Conservation (phyloP, 441 rosid genomes). For the Capsella rubella region DNA sequence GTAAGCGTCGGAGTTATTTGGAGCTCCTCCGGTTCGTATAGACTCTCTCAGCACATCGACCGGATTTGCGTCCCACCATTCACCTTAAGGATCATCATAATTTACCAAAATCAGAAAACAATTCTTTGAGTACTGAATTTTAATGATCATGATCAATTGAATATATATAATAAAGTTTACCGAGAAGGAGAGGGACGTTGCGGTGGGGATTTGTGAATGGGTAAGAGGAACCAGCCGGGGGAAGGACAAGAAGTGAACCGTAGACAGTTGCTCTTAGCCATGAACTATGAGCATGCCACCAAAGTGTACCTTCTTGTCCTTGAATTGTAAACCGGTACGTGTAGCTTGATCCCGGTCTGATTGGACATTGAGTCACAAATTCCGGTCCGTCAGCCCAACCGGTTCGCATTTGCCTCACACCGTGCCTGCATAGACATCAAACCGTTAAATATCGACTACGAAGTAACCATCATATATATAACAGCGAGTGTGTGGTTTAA, state of each 20-base stretch:
- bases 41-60: constrained; percentile 68
- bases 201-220: constrained; percentile 68
- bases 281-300: constrained; percentile 98
- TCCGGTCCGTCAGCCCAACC: constrained; percentile 97
- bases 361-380: constrained; percentile 90
- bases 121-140: background rate
- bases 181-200: constrained; percentile 69
- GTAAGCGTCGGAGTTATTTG: constrained; percentile 80
- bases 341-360: constrained; percentile 79
- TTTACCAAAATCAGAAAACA: constrained; percentile 12
- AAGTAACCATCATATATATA: too few species aligned
- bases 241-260: constrained; percentile 82
- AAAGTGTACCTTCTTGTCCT: constrained; percentile 87
- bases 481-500: constrained; percentile 1
- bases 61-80: constrained; percentile 94
- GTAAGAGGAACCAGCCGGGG: constrained; percentile 65
- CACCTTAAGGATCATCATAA: constrained; percentile 48
- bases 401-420: constrained; percentile 72
- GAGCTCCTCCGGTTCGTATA: constrained; percentile 70
- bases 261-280: constrained; percentile 96
- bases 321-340: constrained; percentile 81
- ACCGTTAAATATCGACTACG: background rate
- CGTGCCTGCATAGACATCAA: constrained; percentile 67
- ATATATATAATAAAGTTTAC: constrained; percentile 43
- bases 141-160: background rate